Conservation (phyloP, 495 filamentous ascomycete species). For the Tuber melanosporum region DNA sequence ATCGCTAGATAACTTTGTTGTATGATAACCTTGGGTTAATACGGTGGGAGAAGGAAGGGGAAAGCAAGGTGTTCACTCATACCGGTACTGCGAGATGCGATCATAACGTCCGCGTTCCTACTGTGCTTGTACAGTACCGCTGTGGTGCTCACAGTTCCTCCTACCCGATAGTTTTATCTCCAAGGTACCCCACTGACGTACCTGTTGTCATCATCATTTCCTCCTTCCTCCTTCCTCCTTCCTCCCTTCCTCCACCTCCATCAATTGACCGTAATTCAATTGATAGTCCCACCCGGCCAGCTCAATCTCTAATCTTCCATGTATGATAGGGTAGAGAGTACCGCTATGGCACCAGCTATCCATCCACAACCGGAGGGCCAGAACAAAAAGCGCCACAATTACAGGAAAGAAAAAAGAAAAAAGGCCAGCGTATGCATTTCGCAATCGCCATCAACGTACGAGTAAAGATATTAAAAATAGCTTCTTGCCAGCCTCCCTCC, state of each 20-base stretch:
- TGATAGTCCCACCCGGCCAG: neutral
- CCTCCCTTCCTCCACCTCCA: neutral
- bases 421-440: neutral
- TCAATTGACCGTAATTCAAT: neutral
- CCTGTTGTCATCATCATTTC: constrained; percentile 1
- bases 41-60: neutral
- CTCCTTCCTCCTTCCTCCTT: neutral
- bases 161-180: neutral
- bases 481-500: neutral
- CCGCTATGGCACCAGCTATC: neutral
- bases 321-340: neutral
- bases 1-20: neutral
- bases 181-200: neutral
- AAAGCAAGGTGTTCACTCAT: neutral
- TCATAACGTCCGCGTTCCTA: neutral
- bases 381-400: neutral
- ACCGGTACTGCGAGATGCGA: neutral
- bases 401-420: neutral
- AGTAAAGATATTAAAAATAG: neutral
- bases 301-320: neutral
- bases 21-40: no score
- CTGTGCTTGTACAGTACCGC: no score
- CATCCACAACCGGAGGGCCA: neutral
- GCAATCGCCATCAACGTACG: neutral
- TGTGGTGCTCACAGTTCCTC: neutral